These are phyloP conservation scores for Hibiscus syriacus DNA, from an alignment of 345 rosid genomes.

Conservation along the genomic window DNA sequence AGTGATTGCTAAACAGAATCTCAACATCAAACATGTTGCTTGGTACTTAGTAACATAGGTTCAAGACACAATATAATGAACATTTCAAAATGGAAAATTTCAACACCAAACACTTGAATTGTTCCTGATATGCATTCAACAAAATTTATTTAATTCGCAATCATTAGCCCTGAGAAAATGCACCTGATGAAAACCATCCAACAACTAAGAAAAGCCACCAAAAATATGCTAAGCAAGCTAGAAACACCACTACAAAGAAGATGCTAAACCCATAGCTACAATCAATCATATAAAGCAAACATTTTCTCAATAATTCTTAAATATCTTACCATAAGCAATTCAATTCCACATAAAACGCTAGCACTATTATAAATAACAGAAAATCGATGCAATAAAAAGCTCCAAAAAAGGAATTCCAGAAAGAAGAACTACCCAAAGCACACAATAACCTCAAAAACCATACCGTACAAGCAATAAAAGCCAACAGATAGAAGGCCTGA, in stretches of 20 bases:
- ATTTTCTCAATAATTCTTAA: not conserved
- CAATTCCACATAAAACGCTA: not conserved
- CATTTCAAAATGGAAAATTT: not conserved
- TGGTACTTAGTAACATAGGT: not conserved
- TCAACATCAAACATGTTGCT: not conserved
- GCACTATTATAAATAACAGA: not conserved
- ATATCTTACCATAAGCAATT: not conserved
- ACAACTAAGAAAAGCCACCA: not conserved
- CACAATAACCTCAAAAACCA: too few relatives aligned
- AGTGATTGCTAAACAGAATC: conserved; percentile 8
- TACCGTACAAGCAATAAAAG: too few relatives aligned
- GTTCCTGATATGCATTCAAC: not conserved
- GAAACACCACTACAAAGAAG: not conserved
- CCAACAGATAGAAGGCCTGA: too few relatives aligned
- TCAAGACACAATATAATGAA: not conserved
- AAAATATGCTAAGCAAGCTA: not conserved
- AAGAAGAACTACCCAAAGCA: too few relatives aligned
- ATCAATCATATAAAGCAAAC: not conserved
- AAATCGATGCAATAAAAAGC: too few relatives aligned
- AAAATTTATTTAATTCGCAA: not conserved
- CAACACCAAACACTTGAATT: not conserved
- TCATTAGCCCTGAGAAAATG: not conserved
- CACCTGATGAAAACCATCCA: not conserved
- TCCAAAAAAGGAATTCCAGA: too few relatives aligned
- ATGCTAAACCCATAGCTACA: not conserved